Percentiles rank a stretch among this genome's conserved stretches.
Conservation (phyloP, 2,329 filamentous ascomycete species). For the Sclerotinia subarctica region DNA sequence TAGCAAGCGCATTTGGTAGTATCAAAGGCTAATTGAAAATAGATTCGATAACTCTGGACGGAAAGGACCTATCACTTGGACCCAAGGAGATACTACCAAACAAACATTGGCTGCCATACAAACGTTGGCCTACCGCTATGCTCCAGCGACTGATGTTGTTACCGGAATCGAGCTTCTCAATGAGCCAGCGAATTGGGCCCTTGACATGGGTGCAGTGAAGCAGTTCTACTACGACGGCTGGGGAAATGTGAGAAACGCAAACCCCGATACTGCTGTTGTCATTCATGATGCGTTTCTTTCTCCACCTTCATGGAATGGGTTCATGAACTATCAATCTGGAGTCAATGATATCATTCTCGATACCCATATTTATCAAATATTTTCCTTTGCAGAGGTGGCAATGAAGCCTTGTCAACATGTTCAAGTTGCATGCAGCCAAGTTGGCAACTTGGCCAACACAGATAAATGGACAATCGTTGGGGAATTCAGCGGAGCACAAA, state of each 20-base stretch:
- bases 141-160: constrained; percentile 43
- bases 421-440: constrained; percentile 42
- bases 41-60: constrained; percentile 62
- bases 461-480: constrained; percentile 42
- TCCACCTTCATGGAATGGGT: constrained; percentile 57
- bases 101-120: constrained; percentile 41
- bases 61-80: constrained; percentile 47
- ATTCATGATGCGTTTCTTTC: constrained; percentile 58
- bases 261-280: constrained; percentile 49
- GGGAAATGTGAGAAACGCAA: constrained; percentile 44
- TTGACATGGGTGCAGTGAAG: constrained; percentile 39
- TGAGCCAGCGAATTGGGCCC: constrained; percentile 40
- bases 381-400: constrained; percentile 39
- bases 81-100: constrained; percentile 43
- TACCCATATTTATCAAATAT: constrained; percentile 46
- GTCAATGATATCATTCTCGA: constrained; percentile 43
- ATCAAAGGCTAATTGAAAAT: background rate
- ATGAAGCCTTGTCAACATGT: constrained; percentile 43
- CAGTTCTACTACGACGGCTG: constrained; percentile 52
- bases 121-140: constrained; percentile 42
- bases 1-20: background rate
- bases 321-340: constrained; percentile 46
- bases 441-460: constrained; percentile 36
- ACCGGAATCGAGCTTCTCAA: constrained; percentile 45
- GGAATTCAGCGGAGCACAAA: constrained; percentile 45